Base-by-base conservation (phyloP, 1,139 yeast species). In the Protomyces arabidopsidicola region DNA sequence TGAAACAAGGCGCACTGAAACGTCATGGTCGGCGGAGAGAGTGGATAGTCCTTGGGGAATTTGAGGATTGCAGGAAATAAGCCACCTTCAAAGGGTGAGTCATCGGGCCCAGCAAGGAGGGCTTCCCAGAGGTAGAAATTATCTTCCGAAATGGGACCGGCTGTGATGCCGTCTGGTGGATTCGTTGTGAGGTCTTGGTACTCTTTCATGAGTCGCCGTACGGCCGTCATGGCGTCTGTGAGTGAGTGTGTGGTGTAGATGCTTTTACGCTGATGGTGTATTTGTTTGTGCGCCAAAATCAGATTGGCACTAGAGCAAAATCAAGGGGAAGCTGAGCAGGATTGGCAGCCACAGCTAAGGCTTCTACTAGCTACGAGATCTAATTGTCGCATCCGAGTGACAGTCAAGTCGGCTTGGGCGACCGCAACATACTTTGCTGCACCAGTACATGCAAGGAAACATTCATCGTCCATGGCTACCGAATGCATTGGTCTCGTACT, bases 111-210 rank as follows among this genome's bases (percentile, higher is more conserved):
- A 70, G 87, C 95, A 56, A 93, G 77, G 65, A 90, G 77, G 74
- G 98, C 93, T 69, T 89, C 95, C 98, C 98, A 93, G 53, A 80
- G 79, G 69, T 90, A 89, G 67, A 93, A 76, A 74, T 93, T 84
- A 70, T 86, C 87, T 71, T 93, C 98, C 24, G 82, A 77, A 1
- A 84, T 78, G 0, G 98, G 98, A 0, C 97, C 96, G 0, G 98
- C 98, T 6, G 90, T 83, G 57, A 93, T 89, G 0, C 98, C 98
- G 36, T 95, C 97, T 0, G 97, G 97, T 0, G 97, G 86, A 69
- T 91, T 96, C 68, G 83, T 83, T 22, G 86, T 79, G 50, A 93
- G 82, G 75, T 90, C 96, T 73, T 89, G 93, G 73, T 87, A 87
- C 75, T 93, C 98, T 70, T 90, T 89, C 73, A 90, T 80, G 57